phyloP scores from a whole-genome alignment of 2,329 filamentous ascomycete genomes.

The Colletotrichum lupini region DNA sequence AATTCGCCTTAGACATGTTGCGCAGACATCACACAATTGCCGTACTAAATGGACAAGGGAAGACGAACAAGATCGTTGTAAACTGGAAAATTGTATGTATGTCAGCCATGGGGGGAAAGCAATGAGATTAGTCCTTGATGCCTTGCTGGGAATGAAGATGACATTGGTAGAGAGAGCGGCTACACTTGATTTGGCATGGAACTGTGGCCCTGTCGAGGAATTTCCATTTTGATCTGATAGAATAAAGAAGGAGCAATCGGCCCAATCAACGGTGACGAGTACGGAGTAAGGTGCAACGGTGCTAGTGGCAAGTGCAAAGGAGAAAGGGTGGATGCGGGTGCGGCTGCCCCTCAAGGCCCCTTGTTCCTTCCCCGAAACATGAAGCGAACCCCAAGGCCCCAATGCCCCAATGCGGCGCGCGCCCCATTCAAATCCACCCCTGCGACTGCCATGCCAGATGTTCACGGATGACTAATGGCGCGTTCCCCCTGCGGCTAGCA shows the following conservation, averaged over 20 bases:
- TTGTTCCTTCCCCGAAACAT: conserved; percentile 1
- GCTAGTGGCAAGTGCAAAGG: conserved; percentile 7
- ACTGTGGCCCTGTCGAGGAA: conserved; percentile 21
- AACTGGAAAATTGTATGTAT: neutral
- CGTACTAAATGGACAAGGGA: neutral
- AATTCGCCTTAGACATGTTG: neutral
- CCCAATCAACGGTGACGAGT: conserved; percentile 17
- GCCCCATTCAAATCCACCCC: neutral
- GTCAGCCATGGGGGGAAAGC: neutral
- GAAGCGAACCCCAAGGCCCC: conserved; percentile 14
- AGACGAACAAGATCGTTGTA: neutral
- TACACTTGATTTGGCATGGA: conserved; percentile 13
- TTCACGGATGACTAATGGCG: conserved; percentile 35
- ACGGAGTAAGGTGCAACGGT: neutral
- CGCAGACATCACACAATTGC: neutral
- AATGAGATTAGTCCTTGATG: conserved; percentile 5
- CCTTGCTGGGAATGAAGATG: neutral
- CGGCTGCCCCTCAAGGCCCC: conserved; percentile 13
- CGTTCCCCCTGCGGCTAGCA: conserved; percentile 32
- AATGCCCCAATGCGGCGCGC: too few relatives aligned
- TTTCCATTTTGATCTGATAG: conserved; percentile 28
- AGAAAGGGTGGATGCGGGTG: conserved; percentile 22
- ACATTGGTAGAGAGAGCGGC: conserved; percentile 1
- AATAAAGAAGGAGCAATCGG: neutral
- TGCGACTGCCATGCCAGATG: conserved; percentile 1